Evolutionary conservation across 352 stramenopile genomes (phyloP).

Genomic region (Globisporangium nodosum): DNA sequence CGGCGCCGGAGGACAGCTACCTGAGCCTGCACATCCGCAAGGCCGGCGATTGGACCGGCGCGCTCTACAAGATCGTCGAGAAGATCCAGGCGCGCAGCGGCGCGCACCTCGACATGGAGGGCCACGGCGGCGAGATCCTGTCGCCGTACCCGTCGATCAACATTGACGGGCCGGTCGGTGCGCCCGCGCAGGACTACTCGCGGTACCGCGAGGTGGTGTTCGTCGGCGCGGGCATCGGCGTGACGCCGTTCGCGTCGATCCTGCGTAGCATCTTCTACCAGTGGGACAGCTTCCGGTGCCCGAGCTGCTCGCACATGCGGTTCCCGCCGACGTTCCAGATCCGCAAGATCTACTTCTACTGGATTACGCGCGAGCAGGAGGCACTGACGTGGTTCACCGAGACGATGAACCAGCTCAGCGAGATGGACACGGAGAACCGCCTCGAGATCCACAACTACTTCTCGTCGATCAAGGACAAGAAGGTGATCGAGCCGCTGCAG

Average conservation of each 20-base stretch:
- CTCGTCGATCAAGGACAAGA: constrained; percentile 60
- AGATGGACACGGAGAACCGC: constrained; percentile 63
- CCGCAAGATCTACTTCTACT: constrained; percentile 85
- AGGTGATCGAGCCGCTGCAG: constrained; percentile 48
- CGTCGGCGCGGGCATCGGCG: constrained; percentile 60
- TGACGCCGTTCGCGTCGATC: constrained; percentile 73
- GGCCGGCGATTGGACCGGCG: constrained; percentile 59
- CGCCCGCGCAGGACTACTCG: constrained; percentile 59
- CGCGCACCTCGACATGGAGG: constrained; percentile 22
- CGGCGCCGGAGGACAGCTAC: constrained; percentile 62
- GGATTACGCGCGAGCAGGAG: constrained; percentile 70
- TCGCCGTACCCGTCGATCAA: constrained; percentile 44
- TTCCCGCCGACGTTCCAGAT: constrained; percentile 65
- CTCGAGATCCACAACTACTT: constrained; percentile 85
- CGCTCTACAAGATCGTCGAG: constrained; percentile 41
- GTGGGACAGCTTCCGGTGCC: constrained; percentile 52
- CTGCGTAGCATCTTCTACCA: constrained; percentile 63
- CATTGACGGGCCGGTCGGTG: constrained; percentile 54
- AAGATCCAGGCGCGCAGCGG: constrained; percentile 25
- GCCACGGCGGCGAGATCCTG: constrained; percentile 15
- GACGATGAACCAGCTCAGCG: constrained; percentile 77
- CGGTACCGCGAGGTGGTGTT: constrained; percentile 59
- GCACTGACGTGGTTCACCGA: constrained; percentile 74
- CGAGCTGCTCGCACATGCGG: constrained; percentile 41
- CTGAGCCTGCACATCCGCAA: constrained; percentile 68